phyloP scores from a whole-genome alignment of 2,329 filamentous ascomycete genomes.

The Macroventuria anomochaeta region DNA sequence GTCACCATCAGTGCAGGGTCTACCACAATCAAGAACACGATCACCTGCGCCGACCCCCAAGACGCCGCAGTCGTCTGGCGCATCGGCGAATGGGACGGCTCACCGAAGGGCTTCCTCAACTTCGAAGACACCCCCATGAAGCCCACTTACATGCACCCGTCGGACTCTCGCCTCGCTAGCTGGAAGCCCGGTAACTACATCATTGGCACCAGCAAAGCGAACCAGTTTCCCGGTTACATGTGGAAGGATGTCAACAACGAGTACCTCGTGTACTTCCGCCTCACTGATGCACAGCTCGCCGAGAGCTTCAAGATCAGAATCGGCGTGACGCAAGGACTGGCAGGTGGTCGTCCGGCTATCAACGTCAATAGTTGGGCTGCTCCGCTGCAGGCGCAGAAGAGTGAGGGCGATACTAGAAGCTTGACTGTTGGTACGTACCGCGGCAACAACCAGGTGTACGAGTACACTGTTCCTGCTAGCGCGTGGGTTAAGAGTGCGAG shows the following conservation, averaged over 20 bases:
- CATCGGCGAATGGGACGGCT: conserved; percentile 69
- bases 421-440: conserved; percentile 34
- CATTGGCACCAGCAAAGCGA: conserved; percentile 21
- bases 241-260: conserved; percentile 54
- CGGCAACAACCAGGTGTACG: conserved; percentile 33
- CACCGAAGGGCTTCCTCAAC: conserved; percentile 64
- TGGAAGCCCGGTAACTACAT: conserved; percentile 33
- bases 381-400: conserved; percentile 24
- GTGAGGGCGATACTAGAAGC: conserved; percentile 27
- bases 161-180: conserved; percentile 38
- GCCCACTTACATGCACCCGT: conserved; percentile 54
- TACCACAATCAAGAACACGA: conserved; percentile 57
- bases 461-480: conserved; percentile 31
- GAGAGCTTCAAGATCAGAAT: conserved; percentile 28
- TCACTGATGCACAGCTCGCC: conserved; percentile 30
- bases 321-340: conserved; percentile 30
- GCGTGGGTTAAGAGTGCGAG: conserved; percentile 27
- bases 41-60: conserved; percentile 55
- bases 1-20: conserved; percentile 55
- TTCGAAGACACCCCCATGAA: conserved; percentile 50
- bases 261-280: conserved; percentile 51
- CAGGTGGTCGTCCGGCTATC: conserved; percentile 27
- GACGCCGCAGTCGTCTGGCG: conserved; percentile 62
- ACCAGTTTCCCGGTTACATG: conserved; percentile 51
- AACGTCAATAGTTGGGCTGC: conserved; percentile 26